A percentile compares a stretch with the other conserved stretches of the same genome.
phyloP scores from a whole-genome alignment of 1,284 basidiomycete genomes.

The Cutaneotrichosporon mucoides region DNA sequence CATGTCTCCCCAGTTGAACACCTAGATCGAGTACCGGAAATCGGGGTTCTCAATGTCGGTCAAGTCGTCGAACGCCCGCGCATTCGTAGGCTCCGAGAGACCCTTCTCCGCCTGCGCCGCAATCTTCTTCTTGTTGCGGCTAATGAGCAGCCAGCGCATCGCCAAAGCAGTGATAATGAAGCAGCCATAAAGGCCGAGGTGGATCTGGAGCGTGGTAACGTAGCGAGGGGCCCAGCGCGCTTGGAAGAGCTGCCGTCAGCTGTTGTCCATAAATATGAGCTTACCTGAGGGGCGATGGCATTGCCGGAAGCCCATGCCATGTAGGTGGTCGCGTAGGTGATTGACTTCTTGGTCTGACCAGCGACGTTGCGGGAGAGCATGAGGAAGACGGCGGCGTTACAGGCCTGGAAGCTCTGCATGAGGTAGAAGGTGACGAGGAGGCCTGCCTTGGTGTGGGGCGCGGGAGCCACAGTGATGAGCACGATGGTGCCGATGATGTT shows the following conservation, averaged over 20 bases:
- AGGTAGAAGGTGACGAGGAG: slow-evolving; percentile 20
- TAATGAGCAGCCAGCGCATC: slow-evolving; percentile 21
- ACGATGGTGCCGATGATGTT: slow-evolving; percentile 19
- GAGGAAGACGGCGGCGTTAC: slow-evolving; percentile 17
- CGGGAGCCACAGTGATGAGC: slow-evolving; percentile 17
- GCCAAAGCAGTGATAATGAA: slow-evolving; percentile 22
- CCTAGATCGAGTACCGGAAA: slow-evolving; percentile 7
- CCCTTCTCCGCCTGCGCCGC: slow-evolving; percentile 6
- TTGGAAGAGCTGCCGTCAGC: no score
- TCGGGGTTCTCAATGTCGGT: slow-evolving; percentile 23
- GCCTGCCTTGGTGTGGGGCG: slow-evolving; percentile 5
- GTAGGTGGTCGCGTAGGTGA: slow-evolving; percentile 19
- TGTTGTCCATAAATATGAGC: no score
- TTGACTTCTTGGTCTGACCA: slow-evolving; percentile 23
- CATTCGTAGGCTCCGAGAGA: slow-evolving; percentile 5
- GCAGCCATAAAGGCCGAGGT: slow-evolving; percentile 30
- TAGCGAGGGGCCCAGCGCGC: slow-evolving; percentile 32
- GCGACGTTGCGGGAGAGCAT: slow-evolving; percentile 21
- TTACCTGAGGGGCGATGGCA: background rate
- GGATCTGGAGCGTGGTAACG: slow-evolving; percentile 32
- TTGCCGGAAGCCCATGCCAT: slow-evolving; percentile 10
- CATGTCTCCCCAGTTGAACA: no score
- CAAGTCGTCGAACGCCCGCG: slow-evolving; percentile 22
- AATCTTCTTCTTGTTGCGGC: slow-evolving; percentile 23
- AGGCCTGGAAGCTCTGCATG: slow-evolving; percentile 11